Percentiles rank a stretch among this genome's conserved stretches.
Evolutionary conservation across 148 eudicot species (phyloP).

Genomic region (Camellia japonica): DNA sequence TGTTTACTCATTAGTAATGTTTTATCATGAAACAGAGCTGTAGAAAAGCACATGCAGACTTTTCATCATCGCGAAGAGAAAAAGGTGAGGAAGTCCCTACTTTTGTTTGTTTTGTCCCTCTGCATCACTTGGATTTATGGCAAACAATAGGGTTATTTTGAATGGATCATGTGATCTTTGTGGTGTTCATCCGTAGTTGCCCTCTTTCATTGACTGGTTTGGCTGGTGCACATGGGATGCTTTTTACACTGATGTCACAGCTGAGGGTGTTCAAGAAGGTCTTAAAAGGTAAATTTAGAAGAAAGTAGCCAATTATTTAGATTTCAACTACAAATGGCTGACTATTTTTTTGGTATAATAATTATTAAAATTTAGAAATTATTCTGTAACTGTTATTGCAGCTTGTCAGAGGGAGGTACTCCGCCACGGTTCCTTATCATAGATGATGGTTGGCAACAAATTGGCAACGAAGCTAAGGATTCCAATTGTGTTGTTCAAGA

Average conservation of each 20-base stretch:
- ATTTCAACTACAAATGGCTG: neutral
- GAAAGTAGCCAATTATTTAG: neutral
- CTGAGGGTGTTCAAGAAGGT: conserved; percentile 93
- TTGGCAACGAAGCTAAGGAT: conserved; percentile 59
- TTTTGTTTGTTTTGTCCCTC: no score
- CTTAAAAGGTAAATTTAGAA: conserved; percentile 51
- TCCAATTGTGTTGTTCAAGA: conserved; percentile 70
- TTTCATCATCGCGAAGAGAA: conserved; percentile 91
- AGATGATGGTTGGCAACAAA: conserved; percentile 99
- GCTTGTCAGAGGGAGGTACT: conserved; percentile 75
- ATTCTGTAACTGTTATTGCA: conserved; percentile 24
- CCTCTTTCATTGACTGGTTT: no score
- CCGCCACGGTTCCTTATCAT: conserved; percentile 93
- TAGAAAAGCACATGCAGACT: conserved; percentile 85
- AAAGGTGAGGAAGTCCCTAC: no score
- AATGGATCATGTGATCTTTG: no score
- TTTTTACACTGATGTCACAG: conserved; percentile 96
- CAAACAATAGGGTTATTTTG: no score
- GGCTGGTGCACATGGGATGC: conserved; percentile 99
- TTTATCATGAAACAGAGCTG: conserved; percentile 52
- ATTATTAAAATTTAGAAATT: neutral
- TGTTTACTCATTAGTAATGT: neutral
- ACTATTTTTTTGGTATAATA: neutral
- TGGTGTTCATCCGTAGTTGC: no score
- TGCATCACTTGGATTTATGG: no score